Evolutionary conservation across 345 rosid genomes (phyloP), one percentile per base, ranked within the genome.

Genomic region (Syzygium oleosum): DNA sequence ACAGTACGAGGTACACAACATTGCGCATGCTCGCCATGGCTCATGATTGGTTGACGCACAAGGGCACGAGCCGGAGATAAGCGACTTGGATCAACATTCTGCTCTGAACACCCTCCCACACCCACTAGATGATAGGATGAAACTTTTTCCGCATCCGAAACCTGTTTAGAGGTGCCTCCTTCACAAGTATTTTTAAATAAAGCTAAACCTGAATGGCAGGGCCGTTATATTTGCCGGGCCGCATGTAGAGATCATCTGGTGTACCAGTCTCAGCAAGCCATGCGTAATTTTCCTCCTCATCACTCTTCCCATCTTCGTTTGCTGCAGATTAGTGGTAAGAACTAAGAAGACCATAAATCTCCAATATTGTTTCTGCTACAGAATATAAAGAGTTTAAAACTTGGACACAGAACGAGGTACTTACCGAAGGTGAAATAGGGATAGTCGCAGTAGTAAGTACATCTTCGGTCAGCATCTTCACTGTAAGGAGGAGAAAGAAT

Each of bases 401-500:
- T 23, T 23, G 51, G 14, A 86, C 14, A 77, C 41, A 52, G 65
- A 53, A 16, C 84, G 59, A 88, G 83, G 22, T 14, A 91, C 92
- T 90, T 92, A 97, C 99, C 89, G 79, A 91, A 92, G 88, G 93
- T 88, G 83, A 93, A 92, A 87, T 92, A 94, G 5, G 99, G 97
- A 89, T 94, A 94, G 91, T 98, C 98, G 59, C 92, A 85, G 92
- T 98, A 96, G 87, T 98, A 98, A 86, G 95, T 93, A 85, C 99
- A 98, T 89, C 56, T 91, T 91, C 99, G 93, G 90, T 98, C 98
- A 6, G 83, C 92, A 56, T 90, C 93, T 94, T 96, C 99, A 19
- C 90, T 85, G 89, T 98, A 98, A 52, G 99, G 94, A 88, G 99
- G 99, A 53, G 99, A 87, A 84, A 98, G 98, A 90, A 96, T 89